Conservation (phyloP, 768 basidiomycete genomes). For the Zangia roseola region DNA sequence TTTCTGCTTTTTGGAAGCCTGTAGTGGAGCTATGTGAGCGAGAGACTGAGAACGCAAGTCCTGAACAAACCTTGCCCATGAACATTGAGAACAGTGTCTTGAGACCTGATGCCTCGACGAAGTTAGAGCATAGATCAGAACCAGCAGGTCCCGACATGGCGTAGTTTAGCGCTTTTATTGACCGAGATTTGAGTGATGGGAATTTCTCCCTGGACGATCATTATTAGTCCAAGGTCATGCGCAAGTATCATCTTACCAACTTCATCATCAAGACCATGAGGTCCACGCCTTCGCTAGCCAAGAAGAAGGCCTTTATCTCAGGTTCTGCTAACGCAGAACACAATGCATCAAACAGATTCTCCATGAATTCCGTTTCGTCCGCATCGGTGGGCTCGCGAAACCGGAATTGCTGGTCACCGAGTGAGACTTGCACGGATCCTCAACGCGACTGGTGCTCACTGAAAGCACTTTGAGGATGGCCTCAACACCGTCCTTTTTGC, state of each 20-base stretch:
- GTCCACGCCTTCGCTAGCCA: constrained; percentile 91
- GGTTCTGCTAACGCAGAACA: constrained; percentile 84
- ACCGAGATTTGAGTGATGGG: constrained; percentile 65
- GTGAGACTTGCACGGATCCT: constrained; percentile 11
- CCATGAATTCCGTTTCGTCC: constrained; percentile 97
- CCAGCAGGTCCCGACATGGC: constrained; percentile 81
- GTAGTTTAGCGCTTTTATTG: constrained; percentile 90
- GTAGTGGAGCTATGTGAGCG: constrained; percentile 8
- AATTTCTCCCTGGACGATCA: constrained; percentile 69
- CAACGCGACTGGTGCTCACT: constrained; percentile 46
- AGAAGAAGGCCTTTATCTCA: constrained; percentile 75
- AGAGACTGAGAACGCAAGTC: neutral
- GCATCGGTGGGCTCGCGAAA: constrained; percentile 78
- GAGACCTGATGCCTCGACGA: constrained; percentile 84
- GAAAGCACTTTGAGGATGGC: constrained; percentile 71
- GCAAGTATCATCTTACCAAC: constrained; percentile 42
- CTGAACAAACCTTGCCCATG: constrained; percentile 83
- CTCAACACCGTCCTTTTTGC: constrained; percentile 78
- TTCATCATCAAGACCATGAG: constrained; percentile 99
- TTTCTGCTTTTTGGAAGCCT: constrained; percentile 68
- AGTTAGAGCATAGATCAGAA: constrained; percentile 70
- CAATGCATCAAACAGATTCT: constrained; percentile 88
- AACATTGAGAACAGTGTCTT: constrained; percentile 89
- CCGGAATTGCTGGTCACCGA: constrained; percentile 70
- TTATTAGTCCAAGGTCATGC: constrained; percentile 2